These are phyloP conservation scores for Trypanosoma congolense DNA, from an alignment of 208 protist genomes.

Conservation along the genomic window DNA sequence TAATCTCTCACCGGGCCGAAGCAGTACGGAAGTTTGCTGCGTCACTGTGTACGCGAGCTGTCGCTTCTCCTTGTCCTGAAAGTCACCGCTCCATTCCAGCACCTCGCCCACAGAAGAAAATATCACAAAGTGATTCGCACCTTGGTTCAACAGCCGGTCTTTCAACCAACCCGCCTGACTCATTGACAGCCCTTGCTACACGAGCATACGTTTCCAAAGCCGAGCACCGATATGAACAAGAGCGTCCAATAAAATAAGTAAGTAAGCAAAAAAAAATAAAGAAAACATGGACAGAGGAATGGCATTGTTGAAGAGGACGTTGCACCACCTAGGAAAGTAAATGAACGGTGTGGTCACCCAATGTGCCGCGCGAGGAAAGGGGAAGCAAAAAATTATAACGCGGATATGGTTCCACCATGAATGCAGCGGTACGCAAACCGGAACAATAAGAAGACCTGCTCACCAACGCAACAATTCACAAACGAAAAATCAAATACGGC, in stretches of 20 bases:
- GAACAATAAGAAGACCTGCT: no score
- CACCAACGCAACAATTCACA: no score
- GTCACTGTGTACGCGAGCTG: constrained; percentile 66
- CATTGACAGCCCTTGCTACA: no score
- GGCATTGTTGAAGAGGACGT: no score
- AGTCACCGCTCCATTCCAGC: constrained; percentile 75
- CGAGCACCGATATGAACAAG: constrained; percentile 1
- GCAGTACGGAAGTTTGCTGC: constrained; percentile 55
- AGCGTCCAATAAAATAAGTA: not conserved
- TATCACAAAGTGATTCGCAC: constrained; percentile 82
- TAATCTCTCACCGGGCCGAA: constrained; percentile 47
- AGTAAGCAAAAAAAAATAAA: not conserved
- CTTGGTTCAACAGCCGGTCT: constrained; percentile 78
- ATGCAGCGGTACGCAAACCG: no score
- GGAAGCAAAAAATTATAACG: no score
- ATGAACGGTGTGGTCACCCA: no score
- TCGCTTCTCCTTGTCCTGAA: constrained; percentile 59
- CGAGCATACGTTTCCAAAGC: no score
- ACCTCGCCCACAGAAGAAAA: constrained; percentile 59
- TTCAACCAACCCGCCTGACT: constrained; percentile 67
- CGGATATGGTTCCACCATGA: no score
- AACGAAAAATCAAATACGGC: not conserved
- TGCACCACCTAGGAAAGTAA: no score
- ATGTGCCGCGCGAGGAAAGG: no score
- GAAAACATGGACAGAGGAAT: not conserved